Conservation (phyloP, 495 filamentous ascomycete genomes). For the Aspergillus wentii region DNA sequence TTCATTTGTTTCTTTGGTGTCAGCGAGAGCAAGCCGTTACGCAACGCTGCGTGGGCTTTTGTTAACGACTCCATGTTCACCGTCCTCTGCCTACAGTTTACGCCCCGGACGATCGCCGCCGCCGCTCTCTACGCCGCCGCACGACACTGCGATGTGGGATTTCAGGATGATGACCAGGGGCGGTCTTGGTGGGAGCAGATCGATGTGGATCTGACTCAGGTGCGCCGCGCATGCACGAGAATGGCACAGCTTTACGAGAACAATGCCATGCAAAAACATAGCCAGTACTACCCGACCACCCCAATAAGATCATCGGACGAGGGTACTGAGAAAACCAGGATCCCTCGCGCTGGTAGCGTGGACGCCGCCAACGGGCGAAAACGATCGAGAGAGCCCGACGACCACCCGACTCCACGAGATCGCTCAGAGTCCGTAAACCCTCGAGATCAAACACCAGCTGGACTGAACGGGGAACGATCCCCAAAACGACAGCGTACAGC, state of each 20-base stretch:
- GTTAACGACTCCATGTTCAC: constrained; percentile 85
- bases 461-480: constrained; percentile 27
- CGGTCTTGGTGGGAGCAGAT: constrained; percentile 82
- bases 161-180: constrained; percentile 69
- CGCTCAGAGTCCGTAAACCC: constrained; percentile 6
- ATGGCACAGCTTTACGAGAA: constrained; percentile 74
- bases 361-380: constrained; percentile 29
- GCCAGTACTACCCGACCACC: constrained; percentile 37
- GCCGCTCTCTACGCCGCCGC: constrained; percentile 82
- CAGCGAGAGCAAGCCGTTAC: constrained; percentile 66
- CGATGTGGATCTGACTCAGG: constrained; percentile 55
- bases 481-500: constrained; percentile 38
- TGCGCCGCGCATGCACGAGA: constrained; percentile 60
- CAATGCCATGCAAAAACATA: constrained; percentile 49
- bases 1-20: constrained; percentile 64
- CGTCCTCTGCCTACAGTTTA: constrained; percentile 76
- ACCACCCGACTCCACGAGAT: constrained; percentile 10
- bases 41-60: constrained; percentile 86
- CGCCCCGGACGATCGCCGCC: constrained; percentile 73
- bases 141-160: constrained; percentile 58
- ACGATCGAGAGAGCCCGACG: constrained; percentile 40
- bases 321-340: constrained; percentile 28
- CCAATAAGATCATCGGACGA: constrained; percentile 22
- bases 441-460: constrained; percentile 6
- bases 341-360: constrained; percentile 20